A percentile compares a stretch with the other conserved stretches of the same genome.
phyloP scores from a whole-genome alignment of 2,329 filamentous ascomycete species.

The Thermoascus crustaceus region DNA sequence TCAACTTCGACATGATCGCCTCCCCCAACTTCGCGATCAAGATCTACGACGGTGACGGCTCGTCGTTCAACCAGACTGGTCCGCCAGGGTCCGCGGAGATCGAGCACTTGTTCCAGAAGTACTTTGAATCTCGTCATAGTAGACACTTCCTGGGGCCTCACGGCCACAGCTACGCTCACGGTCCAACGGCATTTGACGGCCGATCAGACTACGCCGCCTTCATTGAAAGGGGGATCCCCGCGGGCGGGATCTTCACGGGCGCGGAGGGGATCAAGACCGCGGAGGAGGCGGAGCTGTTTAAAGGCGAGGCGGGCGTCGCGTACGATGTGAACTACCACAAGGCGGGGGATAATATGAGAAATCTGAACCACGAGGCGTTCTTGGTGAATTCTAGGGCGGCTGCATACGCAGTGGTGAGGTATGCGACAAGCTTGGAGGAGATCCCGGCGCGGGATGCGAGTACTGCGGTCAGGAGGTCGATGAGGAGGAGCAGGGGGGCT shows the following conservation, averaged over 20 bases:
- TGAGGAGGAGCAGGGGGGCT: too few species aligned
- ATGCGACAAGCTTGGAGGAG: too few species aligned
- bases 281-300: constrained; percentile 58
- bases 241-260: constrained; percentile 68
- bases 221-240: constrained; percentile 63
- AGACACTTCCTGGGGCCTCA: constrained; percentile 59
- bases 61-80: constrained; percentile 47
- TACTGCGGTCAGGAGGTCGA: too few species aligned
- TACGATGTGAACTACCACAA: constrained; percentile 53
- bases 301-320: constrained; percentile 55
- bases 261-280: constrained; percentile 68
- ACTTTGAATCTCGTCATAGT: too few species aligned
- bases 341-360: constrained; percentile 45
- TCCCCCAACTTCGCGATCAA: constrained; percentile 52
- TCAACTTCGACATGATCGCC: constrained; percentile 66
- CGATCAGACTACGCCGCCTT: constrained; percentile 75
- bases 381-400: too few species aligned
- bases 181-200: constrained; percentile 69
- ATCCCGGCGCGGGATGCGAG: too few species aligned
- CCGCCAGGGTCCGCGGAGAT: constrained; percentile 61
- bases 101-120: constrained; percentile 58
- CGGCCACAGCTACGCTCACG: constrained; percentile 59
- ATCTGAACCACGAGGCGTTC: too few species aligned
- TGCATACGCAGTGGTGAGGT: too few species aligned
- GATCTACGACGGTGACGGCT: constrained; percentile 52